Conservation (phyloP, 805 yeast species). For the Wickerhamia fluorescens region DNA sequence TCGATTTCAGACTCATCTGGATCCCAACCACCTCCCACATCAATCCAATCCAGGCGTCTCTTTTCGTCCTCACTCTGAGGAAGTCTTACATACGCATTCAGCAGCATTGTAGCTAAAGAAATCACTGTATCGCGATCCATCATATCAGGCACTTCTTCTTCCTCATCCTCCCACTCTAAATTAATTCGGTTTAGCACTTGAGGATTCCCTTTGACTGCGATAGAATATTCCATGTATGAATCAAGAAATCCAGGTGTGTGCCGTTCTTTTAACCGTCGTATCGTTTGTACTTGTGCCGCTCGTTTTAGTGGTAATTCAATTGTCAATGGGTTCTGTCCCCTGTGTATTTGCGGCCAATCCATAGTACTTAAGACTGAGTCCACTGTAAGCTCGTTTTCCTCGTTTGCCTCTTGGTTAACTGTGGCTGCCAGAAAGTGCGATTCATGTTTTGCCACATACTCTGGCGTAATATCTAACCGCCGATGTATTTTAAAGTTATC, state of each 20-base stretch:
- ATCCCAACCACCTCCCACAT: slow-evolving; percentile 52
- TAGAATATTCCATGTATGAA: slow-evolving; percentile 54
- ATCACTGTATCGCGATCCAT: slow-evolving; percentile 68
- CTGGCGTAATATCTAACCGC: slow-evolving; percentile 44
- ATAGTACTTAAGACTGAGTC: slow-evolving; percentile 8
- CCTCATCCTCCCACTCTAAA: slow-evolving; percentile 59
- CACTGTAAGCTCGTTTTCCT: slow-evolving; percentile 4
- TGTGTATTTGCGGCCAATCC: slow-evolving; percentile 32
- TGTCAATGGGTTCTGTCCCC: slow-evolving; percentile 34
- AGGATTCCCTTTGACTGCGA: slow-evolving; percentile 33
- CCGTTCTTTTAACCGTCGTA: slow-evolving; percentile 26
- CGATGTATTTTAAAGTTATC: slow-evolving; percentile 35
- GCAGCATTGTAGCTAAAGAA: slow-evolving; percentile 74
- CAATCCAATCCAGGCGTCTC: slow-evolving; percentile 75
- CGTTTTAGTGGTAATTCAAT: slow-evolving; percentile 23
- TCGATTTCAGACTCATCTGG: slow-evolving; percentile 44
- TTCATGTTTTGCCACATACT: slow-evolving; percentile 19
- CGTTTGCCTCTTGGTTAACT: slow-evolving; percentile 3
- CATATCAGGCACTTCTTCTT: slow-evolving; percentile 62
- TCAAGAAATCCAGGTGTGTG: slow-evolving; percentile 58
- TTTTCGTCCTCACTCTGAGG: slow-evolving; percentile 50
- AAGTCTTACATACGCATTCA: slow-evolving; percentile 79
- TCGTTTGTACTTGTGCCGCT: slow-evolving; percentile 11
- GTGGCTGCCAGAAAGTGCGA: slow-evolving; percentile 3
- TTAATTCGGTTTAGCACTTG: slow-evolving; percentile 28